Percentiles rank a stretch among this genome's conserved stretches.
Evolutionary conservation across 139 green algal species (phyloP).

Genomic region (Zygnema cylindricum): DNA sequence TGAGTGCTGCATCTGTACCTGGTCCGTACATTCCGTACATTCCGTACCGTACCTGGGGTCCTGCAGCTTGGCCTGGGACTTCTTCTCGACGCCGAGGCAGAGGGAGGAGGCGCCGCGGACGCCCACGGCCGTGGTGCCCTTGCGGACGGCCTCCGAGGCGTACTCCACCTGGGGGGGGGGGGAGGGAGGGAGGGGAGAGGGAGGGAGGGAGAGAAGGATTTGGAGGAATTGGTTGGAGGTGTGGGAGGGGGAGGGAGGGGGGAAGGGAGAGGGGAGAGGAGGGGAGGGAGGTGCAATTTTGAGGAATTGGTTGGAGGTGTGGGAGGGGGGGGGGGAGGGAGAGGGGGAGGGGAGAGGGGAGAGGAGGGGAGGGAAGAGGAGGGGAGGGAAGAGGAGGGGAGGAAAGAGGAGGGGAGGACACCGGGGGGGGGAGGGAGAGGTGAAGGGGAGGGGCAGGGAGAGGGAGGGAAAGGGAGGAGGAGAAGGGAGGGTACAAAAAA

Average conservation of each 20-base stretch:
- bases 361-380: not conserved
- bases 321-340: not conserved
- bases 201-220: not conserved
- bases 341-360: not conserved
- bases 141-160: constrained; percentile 94
- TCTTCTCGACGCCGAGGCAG: constrained; percentile 95
- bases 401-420: not conserved
- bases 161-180: constrained; percentile 86
- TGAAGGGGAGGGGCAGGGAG: not conserved
- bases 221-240: constrained; percentile 67
- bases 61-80: constrained; percentile 94
- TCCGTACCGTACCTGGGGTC: constrained; percentile 59
- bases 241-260: no score
- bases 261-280: not conserved
- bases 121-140: constrained; percentile 91
- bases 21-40: not conserved
- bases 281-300: not conserved
- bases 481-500: not conserved
- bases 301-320: no score
- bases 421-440: not conserved
- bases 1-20: no score
- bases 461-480: not conserved
- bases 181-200: not conserved
- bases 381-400: not conserved
- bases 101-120: constrained; percentile 88